phyloP scores from a whole-genome alignment of 345 rosid species.

The Syzygium aromaticum region DNA sequence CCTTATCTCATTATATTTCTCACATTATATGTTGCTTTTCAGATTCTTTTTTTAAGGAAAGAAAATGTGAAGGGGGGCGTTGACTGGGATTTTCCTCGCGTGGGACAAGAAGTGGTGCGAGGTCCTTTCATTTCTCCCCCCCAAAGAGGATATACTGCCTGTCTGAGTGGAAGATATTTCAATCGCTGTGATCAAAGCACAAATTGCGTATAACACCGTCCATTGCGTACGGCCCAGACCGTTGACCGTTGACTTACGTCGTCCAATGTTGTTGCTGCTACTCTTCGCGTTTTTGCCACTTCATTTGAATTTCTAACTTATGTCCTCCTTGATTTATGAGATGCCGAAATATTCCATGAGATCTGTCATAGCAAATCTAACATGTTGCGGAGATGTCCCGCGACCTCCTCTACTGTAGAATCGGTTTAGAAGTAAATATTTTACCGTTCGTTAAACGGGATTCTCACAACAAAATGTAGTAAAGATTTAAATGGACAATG shows the following conservation, averaged over 20 bases:
- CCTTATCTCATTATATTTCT: not conserved
- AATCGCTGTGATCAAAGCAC: not conserved
- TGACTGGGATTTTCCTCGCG: not conserved
- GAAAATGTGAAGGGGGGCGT: not conserved
- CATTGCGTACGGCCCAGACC: not conserved
- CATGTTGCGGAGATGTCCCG: not conserved
- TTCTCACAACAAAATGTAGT: not conserved
- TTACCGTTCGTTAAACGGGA: accelerated
- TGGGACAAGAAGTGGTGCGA: not conserved
- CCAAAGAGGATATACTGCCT: no score
- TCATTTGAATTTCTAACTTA: not conserved
- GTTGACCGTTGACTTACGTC: not conserved
- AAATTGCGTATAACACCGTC: not conserved
- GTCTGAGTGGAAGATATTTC: not conserved
- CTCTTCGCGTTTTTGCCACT: not conserved
- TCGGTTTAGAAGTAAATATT: accelerated
- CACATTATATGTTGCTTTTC: not conserved
- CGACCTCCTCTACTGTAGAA: not conserved
- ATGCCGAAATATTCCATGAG: not conserved
- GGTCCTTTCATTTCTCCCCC: not conserved
- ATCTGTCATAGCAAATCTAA: not conserved
- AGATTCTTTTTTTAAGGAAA: not conserved
- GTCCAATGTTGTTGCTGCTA: not conserved
- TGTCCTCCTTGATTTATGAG: not conserved
- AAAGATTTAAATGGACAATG: not conserved